Evolutionary conservation across 306 rosid species (phyloP), one percentile per base, ranked within the genome.

Genomic region (Fagus sylvatica): DNA sequence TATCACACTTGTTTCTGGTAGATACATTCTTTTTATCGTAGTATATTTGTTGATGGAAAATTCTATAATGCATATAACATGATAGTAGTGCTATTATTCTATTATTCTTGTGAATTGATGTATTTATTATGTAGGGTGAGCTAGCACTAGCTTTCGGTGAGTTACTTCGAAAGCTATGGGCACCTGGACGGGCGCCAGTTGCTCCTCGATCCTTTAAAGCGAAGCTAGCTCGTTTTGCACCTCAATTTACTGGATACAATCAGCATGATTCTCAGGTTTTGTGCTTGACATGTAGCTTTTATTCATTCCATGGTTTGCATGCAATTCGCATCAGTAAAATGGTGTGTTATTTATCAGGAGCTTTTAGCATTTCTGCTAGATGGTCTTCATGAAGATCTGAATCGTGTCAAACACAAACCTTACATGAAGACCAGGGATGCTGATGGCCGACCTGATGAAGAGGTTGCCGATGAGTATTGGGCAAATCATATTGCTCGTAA

Each of bases 201-300:
- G 95, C 98, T 78, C 98, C 98, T 77, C 91, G 98, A 57, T 92
- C 98, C 74, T 95, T 95, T 77, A 95, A 92, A 85, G 67, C 92
- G 42, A 95, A 91, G 83, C 98, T 95, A 81, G 98, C 94, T 79
- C 98, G 98, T 68, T 95, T 95, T 92, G 98, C 98, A 56, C 98
- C 98, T 69, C 98, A 95, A 83, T 95, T 95, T 83, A 92, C 97
- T 73, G 98, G 98, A 64, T 92, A 95, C 86, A 95, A 92, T 86
- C 98, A 95, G 80, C 98, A 95, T 59, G 98, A 95, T 89, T 95
- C 98, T 80, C 98, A 95, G 98, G 98, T 94, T 90, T 73, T 80
- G 60, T 74, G 48, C 69, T 53, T 82, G 67, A 49, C 53, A n/a
- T 74, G 55, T 40, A 19, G 28, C 43, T 30, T 43, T 75, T 54